phyloP scores from a whole-genome alignment of 495 filamentous ascomycete genomes.

The Penicillium egyptiacum region DNA sequence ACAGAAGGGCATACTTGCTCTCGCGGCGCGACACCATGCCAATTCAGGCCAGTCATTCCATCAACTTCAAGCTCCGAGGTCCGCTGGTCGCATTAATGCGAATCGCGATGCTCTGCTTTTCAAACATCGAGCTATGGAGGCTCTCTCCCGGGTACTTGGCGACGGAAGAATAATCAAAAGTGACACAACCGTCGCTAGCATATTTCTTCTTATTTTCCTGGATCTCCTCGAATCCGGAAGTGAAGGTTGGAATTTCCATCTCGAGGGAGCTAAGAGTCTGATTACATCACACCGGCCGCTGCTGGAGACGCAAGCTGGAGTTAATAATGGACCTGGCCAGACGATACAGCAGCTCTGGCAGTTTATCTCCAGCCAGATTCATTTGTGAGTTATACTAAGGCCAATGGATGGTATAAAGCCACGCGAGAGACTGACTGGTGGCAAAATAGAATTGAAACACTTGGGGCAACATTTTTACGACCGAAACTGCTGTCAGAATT shows the following conservation, averaged over 20 bases:
- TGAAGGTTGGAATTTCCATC: constrained; percentile 49
- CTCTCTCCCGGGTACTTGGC: constrained; percentile 36
- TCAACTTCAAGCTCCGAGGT: constrained; percentile 14
- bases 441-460: constrained; percentile 40
- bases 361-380: constrained; percentile 34
- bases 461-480: constrained; percentile 44
- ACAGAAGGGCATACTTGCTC: constrained; percentile 51
- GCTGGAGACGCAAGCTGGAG: constrained; percentile 19
- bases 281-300: constrained; percentile 29
- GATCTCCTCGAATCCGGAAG: constrained; percentile 51
- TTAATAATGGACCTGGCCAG: constrained; percentile 21
- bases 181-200: constrained; percentile 43
- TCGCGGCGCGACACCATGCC: constrained; percentile 56
- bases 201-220: constrained; percentile 54
- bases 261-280: constrained; percentile 48
- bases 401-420: neutral
- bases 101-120: constrained; percentile 49
- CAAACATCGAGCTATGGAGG: constrained; percentile 51
- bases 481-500: constrained; percentile 38
- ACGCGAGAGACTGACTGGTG: constrained; percentile 5
- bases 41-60: constrained; percentile 34
- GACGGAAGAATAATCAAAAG: constrained; percentile 15
- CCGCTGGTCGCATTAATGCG: constrained; percentile 20
- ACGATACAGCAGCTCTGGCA: constrained; percentile 30
- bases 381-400: constrained; percentile 18